Conservation (phyloP, 805 yeast species). For the Millerozyma miso region DNA sequence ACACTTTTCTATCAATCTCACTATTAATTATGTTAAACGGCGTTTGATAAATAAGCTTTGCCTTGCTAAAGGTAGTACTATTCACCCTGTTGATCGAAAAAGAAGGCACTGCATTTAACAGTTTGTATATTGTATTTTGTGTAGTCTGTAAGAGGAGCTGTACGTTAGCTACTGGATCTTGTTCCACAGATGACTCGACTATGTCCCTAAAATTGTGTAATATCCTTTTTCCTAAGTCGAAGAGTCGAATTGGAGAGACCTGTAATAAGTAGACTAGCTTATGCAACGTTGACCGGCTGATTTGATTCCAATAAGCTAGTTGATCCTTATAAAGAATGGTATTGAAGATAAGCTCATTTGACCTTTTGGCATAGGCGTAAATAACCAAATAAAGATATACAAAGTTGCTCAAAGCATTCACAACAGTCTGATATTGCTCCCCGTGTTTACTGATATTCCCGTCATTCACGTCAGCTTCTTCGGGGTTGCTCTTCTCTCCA, state of each 20-base stretch:
- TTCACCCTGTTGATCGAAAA: constrained; percentile 2
- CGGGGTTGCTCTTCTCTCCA: neutral
- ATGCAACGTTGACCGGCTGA: constrained; percentile 19
- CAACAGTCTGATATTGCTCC: neutral
- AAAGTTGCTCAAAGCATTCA: constrained; percentile 6
- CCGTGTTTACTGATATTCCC: neutral
- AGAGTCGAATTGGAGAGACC: constrained; percentile 26
- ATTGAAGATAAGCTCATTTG: constrained; percentile 31
- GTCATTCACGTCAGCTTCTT: neutral
- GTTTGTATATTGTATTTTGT: neutral
- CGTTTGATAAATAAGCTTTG: constrained; percentile 2
- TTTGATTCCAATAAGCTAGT: constrained; percentile 31
- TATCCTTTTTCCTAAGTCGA: constrained; percentile 11
- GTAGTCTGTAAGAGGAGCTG: neutral
- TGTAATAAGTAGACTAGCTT: constrained; percentile 33
- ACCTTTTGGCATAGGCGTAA: constrained; percentile 21
- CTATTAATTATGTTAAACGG: constrained; percentile 4
- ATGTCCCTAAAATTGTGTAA: constrained; percentile 5
- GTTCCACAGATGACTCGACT: constrained; percentile 1
- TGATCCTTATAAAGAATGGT: constrained; percentile 30
- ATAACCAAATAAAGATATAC: constrained; percentile 22
- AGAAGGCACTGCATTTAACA: constrained; percentile 1
- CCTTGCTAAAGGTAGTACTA: neutral
- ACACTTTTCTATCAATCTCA: constrained; percentile 1
- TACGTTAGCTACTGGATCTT: neutral